phyloP scores from a whole-genome alignment of 768 basidiomycete species.

The Chiua virens region DNA sequence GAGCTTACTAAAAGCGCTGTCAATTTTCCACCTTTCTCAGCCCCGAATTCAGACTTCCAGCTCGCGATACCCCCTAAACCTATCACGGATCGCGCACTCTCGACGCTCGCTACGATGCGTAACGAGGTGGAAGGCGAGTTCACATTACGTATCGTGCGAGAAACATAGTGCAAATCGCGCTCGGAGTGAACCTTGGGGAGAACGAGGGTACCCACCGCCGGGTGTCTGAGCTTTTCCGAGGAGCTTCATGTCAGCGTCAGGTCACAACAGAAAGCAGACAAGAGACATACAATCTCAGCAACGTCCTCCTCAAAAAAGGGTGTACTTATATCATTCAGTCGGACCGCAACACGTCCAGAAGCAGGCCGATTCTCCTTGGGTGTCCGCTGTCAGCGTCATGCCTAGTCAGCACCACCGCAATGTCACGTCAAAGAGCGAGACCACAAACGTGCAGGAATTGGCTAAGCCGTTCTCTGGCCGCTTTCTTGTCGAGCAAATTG shows the following conservation, averaged over 20 bases:
- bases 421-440: neutral
- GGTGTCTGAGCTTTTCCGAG: conserved; percentile 41
- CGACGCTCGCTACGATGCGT: conserved; percentile 76
- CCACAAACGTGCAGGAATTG: conserved; percentile 55
- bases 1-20: conserved; percentile 55
- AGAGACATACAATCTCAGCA: conserved; percentile 48
- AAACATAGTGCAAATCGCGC: conserved; percentile 63
- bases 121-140: conserved; percentile 39
- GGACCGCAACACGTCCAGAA: conserved; percentile 59
- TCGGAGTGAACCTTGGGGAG: conserved; percentile 82
- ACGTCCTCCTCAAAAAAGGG: conserved; percentile 68
- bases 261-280: neutral
- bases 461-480: conserved; percentile 54
- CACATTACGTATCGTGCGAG: conserved; percentile 32
- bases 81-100: conserved; percentile 74
- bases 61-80: conserved; percentile 68
- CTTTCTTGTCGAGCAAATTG: conserved; percentile 50
- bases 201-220: conserved; percentile 62
- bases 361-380: conserved; percentile 38
- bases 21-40: conserved; percentile 50
- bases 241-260: conserved; percentile 1
- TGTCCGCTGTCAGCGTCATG: conserved; percentile 20
- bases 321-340: conserved; percentile 67
- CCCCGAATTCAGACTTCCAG: conserved; percentile 55
- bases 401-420: conserved; percentile 10